Evolutionary conservation across 192 early-diverging fungal genomes (phyloP).

Genomic region (Coemansia sp.): DNA sequence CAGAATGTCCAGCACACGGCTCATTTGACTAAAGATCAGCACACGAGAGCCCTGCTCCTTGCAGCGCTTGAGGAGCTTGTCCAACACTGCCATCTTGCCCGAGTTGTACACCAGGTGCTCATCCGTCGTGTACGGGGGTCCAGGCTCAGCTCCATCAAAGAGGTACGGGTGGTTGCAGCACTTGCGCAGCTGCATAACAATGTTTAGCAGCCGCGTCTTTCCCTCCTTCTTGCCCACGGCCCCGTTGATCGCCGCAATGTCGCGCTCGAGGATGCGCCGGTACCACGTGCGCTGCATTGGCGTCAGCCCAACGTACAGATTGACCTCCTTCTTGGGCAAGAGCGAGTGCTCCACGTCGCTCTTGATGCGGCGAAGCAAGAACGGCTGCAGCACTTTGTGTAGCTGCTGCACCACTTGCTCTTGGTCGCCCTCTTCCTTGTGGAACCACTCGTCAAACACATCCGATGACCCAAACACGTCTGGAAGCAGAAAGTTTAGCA

Average conservation of each 20-base stretch:
- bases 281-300: constrained; percentile 97
- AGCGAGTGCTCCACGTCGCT: constrained; percentile 95
- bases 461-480: constrained; percentile 95
- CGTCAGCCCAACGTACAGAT: constrained; percentile 93
- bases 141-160: constrained; percentile 91
- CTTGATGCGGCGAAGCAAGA: constrained; percentile 90
- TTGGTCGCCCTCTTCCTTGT: constrained; percentile 56
- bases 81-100: constrained; percentile 93
- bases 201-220: constrained; percentile 92
- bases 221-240: constrained; percentile 76
- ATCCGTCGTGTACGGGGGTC: constrained; percentile 96
- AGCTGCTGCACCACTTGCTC: constrained; percentile 73
- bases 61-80: constrained; percentile 80
- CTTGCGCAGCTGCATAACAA: constrained; percentile 95
- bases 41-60: constrained; percentile 93
- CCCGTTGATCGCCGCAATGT: constrained; percentile 96
- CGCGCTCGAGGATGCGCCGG: constrained; percentile 92
- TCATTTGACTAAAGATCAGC: constrained; percentile 98
- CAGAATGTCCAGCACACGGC: constrained; percentile 94
- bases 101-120: constrained; percentile 94
- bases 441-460: constrained; percentile 96
- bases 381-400: constrained; percentile 67
- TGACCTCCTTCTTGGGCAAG: constrained; percentile 91
- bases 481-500: constrained; percentile 96
- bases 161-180: constrained; percentile 93